Evolutionary conservation across 495 filamentous ascomycete genomes (phyloP).

Genomic region (Rhypophila decipiens): DNA sequence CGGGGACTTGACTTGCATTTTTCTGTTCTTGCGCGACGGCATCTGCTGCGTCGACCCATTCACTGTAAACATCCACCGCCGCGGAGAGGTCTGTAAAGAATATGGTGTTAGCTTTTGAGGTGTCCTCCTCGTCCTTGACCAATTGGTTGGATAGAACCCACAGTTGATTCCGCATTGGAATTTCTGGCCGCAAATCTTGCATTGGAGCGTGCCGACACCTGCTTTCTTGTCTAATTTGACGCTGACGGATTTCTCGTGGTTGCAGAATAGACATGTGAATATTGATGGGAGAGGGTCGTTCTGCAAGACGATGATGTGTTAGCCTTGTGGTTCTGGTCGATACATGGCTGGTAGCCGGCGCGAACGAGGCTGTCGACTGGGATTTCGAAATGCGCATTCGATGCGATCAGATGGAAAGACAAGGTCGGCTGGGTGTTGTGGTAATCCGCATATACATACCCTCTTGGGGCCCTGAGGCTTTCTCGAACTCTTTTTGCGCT

Average conservation of each 20-base stretch:
- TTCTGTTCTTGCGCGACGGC: constrained; percentile 36
- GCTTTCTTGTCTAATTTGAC: constrained; percentile 90
- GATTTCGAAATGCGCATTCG: background rate
- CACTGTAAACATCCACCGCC: constrained; percentile 90
- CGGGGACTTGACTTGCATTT: background rate
- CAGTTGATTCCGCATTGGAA: constrained; percentile 93
- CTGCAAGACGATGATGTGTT: constrained; percentile 36
- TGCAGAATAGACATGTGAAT: constrained; percentile 97
- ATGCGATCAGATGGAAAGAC: no score
- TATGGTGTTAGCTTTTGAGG: background rate
- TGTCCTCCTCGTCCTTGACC: no score
- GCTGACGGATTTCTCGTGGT: constrained; percentile 84
- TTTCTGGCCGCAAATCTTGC: constrained; percentile 87
- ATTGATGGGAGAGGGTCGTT: constrained; percentile 77
- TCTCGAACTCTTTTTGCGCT: constrained; percentile 89
- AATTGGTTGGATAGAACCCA: constrained; percentile 43
- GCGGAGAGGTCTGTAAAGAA: constrained; percentile 65
- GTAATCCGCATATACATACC: constrained; percentile 37
- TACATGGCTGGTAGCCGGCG: no score
- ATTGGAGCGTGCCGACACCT: constrained; percentile 74
- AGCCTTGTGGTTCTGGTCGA: background rate
- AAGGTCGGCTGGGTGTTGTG: no score
- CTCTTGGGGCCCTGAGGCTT: constrained; percentile 80
- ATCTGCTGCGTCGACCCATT: constrained; percentile 93
- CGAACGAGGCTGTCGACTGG: background rate